phyloP scores from a whole-genome alignment of 1,139 yeast genomes.

The Saccharomyces hybrid region DNA sequence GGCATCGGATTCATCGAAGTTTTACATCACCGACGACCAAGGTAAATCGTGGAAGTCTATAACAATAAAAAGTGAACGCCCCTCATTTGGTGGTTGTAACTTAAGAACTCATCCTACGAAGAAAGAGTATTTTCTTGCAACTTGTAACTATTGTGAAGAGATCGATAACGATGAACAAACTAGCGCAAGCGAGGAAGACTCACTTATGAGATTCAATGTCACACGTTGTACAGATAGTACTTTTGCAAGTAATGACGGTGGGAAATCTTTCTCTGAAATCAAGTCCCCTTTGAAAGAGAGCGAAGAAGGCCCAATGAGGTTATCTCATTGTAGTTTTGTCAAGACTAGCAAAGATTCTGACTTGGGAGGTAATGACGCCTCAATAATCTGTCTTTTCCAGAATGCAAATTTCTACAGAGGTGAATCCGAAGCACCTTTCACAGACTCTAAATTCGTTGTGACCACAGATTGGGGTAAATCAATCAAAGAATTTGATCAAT shows the following conservation, averaged over 20 bases:
- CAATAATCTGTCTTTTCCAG: conserved; percentile 8
- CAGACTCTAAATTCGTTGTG: not conserved
- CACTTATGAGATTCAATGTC: not conserved
- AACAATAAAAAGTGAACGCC: not conserved
- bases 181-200: not conserved
- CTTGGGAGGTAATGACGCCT: conserved; percentile 8
- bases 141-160: conserved; percentile 7
- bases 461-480: conserved; percentile 2
- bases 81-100: not conserved
- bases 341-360: conserved; percentile 9
- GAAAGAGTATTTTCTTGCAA: conserved; percentile 7
- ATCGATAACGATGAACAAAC: not conserved
- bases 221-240: not conserved
- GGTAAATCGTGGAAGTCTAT: conserved; percentile 22
- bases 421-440: not conserved
- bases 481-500: conserved; percentile 10
- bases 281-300: not conserved
- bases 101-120: conserved; percentile 12
- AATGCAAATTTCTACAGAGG: too few species aligned
- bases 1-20: not conserved
- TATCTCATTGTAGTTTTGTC: conserved; percentile 12
- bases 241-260: conserved; percentile 14
- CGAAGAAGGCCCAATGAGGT: not conserved
- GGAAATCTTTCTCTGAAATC: conserved; percentile 15
- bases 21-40: conserved; percentile 23